Evolutionary conservation across 208 protist species (phyloP).

Genomic region (Leptomonas pyrrhocoris): DNA sequence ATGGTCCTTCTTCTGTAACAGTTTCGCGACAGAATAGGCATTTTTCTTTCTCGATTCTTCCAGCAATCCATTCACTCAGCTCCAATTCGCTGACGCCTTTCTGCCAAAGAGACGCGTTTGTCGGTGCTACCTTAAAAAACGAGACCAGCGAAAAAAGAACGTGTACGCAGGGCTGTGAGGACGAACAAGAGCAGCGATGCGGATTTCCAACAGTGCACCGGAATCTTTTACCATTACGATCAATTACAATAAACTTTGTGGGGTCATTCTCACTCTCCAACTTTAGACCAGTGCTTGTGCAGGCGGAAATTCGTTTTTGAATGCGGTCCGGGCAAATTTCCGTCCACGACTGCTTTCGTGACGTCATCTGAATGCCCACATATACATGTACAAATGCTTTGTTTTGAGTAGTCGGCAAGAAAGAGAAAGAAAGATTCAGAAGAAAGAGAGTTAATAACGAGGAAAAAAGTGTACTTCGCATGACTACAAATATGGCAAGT

Average conservation of each 20-base stretch:
- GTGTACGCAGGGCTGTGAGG: slow-evolving; percentile 69
- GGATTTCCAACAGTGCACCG: slow-evolving; percentile 55
- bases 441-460: background rate
- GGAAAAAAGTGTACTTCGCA: background rate
- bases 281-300: background rate
- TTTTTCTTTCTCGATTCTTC: slow-evolving; percentile 5
- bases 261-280: slow-evolving; percentile 27
- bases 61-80: slow-evolving; percentile 46
- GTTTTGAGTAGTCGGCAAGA: background rate
- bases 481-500: no score
- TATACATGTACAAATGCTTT: background rate
- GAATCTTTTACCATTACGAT: slow-evolving; percentile 31
- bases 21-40: slow-evolving; percentile 44
- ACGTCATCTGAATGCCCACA: background rate
- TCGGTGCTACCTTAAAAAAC: slow-evolving; percentile 37
- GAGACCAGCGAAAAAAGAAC: slow-evolving; percentile 63
- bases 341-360: slow-evolving; percentile 11
- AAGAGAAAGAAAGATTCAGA: background rate
- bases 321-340: slow-evolving; percentile 21
- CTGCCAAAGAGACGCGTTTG: slow-evolving; percentile 76
- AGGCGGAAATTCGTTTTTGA: slow-evolving; percentile 8
- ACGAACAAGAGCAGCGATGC: slow-evolving; percentile 62
- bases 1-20: background rate
- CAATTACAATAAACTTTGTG: slow-evolving; percentile 45
- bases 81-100: slow-evolving; percentile 58